Percentiles rank a stretch among this genome's conserved stretches.
Conservation (phyloP, 2,329 filamentous ascomycete species). For the Endocalyx cinctus region DNA sequence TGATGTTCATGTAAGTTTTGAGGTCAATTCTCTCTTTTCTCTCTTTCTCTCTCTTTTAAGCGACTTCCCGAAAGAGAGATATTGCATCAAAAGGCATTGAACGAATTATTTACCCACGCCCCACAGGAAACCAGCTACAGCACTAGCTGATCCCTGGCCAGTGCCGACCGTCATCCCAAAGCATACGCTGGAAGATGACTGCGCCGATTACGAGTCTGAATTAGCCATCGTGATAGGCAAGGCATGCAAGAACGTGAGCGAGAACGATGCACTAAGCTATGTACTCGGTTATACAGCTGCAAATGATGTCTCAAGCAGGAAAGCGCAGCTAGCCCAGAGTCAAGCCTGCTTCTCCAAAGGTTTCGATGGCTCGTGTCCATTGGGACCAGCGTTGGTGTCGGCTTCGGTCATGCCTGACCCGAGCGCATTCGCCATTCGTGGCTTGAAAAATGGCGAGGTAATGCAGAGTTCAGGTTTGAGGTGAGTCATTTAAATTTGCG, state of each 20-base stretch:
- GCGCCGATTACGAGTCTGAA: slow-evolving; percentile 57
- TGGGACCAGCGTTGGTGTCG: slow-evolving; percentile 48
- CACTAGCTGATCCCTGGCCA: slow-evolving; percentile 50
- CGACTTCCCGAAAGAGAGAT: too few relatives aligned
- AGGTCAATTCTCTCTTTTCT: too few relatives aligned
- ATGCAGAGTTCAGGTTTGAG: slow-evolving; percentile 39
- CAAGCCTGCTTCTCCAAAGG: slow-evolving; percentile 58
- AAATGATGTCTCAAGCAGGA: slow-evolving; percentile 60
- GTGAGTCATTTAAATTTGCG: slow-evolving; percentile 13
- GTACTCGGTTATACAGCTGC: slow-evolving; percentile 59
- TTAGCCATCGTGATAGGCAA: slow-evolving; percentile 52
- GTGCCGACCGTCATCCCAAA: slow-evolving; percentile 49
- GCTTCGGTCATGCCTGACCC: slow-evolving; percentile 36
- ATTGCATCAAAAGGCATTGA: too few relatives aligned
- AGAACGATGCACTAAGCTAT: slow-evolving; percentile 52
- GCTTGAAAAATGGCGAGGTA: slow-evolving; percentile 45
- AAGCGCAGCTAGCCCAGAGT: slow-evolving; percentile 47
- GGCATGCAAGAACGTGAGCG: slow-evolving; percentile 47
- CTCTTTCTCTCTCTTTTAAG: too few relatives aligned
- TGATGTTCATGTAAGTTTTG: slow-evolving; percentile 48
- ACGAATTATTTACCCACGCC: too few relatives aligned
- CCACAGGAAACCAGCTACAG: slow-evolving; percentile 48
- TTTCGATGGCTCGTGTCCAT: slow-evolving; percentile 52
- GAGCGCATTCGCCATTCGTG: slow-evolving; percentile 34
- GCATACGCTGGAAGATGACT: slow-evolving; percentile 46